Evolutionary conservation across 495 filamentous ascomycete species (phyloP).

Genomic region (Jackrogersella multiformis): DNA sequence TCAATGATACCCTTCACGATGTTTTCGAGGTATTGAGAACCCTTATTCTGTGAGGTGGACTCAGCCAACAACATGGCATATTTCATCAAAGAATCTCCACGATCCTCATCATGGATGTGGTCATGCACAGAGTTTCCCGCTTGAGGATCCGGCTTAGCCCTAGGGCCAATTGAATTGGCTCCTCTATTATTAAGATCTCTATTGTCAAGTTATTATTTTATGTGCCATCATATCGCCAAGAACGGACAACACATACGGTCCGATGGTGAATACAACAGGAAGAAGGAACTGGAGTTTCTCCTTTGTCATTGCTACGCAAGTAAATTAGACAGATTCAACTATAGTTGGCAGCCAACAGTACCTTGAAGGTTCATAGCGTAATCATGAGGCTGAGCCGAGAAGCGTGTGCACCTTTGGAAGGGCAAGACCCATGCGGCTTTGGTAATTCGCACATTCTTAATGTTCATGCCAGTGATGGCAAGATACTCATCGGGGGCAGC

Average conservation of each 20-base stretch:
- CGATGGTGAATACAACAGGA: constrained; percentile 86
- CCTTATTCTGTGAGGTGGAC: constrained; percentile 54
- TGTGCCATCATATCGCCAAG: neutral
- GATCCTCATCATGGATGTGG: constrained; percentile 53
- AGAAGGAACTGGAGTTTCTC: constrained; percentile 83
- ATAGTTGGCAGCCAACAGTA: neutral
- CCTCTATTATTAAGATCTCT: constrained; percentile 65
- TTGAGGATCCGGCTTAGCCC: neutral
- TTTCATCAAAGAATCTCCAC: constrained; percentile 69
- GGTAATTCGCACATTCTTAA: constrained; percentile 73
- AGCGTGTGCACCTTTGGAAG: constrained; percentile 66
- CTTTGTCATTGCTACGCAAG: constrained; percentile 72
- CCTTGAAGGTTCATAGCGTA: constrained; percentile 75
- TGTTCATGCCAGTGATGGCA: constrained; percentile 80
- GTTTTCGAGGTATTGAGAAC: constrained; percentile 76
- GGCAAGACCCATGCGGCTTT: constrained; percentile 77
- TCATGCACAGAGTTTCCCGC: constrained; percentile 2
- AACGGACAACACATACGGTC: constrained; percentile 55
- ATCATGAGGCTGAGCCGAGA: constrained; percentile 76
- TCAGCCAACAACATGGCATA: constrained; percentile 81
- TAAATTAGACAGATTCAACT: neutral
- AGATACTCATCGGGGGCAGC: constrained; percentile 70
- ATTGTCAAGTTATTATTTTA: constrained; percentile 7
- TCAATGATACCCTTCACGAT: constrained; percentile 92
- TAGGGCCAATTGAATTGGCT: constrained; percentile 46